Evolutionary conservation across 805 yeast species (phyloP), one percentile per base, ranked within the genome.

Genomic region (Tetrapisispora arboricola): DNA sequence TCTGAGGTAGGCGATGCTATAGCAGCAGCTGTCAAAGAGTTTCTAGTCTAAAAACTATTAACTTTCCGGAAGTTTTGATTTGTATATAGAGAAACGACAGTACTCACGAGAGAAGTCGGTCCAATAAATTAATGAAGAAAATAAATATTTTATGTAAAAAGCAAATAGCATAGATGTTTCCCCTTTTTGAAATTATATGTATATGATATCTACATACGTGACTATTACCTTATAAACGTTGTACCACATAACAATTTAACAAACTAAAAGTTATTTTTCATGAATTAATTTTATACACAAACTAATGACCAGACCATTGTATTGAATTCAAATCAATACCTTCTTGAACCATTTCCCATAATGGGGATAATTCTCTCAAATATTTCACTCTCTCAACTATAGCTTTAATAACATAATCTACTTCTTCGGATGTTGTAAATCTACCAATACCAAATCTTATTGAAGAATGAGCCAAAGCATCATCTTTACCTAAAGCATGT

Each of bases 311-410:
- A 45, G 95, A 84, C 98, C 98, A 92, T 68, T 92, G 94, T 55
- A 92, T 92, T 26, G 94, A 74, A 57, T 82, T 75, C 61, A 92
- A 71, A 60, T 92, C 98, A 55, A 92, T 90, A 51, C 98, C 98
- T 50, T 92, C 97, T 65, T 92, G 95, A 43, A 86, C 95, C 97
- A 92, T 88, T 68, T 92, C 98, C 97, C 97, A 92, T 54, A 92
- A 71, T 37, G 98, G 98, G 43, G 92, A 79, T 66, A 92, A 72
- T 57, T 87, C 90, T 65, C 98, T 78, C 60, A 92, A 73, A 66
- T 86, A 86, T 48, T 79, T 80, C 41, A 92, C 97, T 64, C 96
- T 78, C 61, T 85, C 88, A 42, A 76, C 71, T 44, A 92, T 85
- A 12, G 96, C 95, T 44, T 81, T 70, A 49, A 92, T 72, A 37